Base-by-base conservation (phyloP, 1,284 basidiomycete genomes). In the Cryptococcus sp. region DNA sequence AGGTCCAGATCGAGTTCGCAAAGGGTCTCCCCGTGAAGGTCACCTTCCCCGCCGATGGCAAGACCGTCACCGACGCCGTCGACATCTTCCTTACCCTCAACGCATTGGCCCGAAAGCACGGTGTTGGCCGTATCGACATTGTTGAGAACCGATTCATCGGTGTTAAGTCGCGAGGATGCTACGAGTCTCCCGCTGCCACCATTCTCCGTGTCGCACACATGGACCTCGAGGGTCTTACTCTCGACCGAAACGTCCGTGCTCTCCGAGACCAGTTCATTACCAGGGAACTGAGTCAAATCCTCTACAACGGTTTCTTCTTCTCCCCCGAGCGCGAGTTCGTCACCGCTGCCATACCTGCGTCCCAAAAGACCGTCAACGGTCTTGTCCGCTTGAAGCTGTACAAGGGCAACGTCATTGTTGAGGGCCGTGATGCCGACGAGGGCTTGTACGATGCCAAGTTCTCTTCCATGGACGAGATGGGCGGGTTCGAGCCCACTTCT, bases 111-210 rank as follows among this genome's bases (percentile, higher is more conserved):
- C 85, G 95, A 69, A 92, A 90, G 77, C 93, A 99, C 81, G 96
- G 94, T 69, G 85, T 99, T 67, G 94, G 95, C 50, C 88, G 95
- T 63, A 89, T 97, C 80, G 95, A 99, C 80, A 98, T 99, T 76
- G 96, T 99, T 73, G 95, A 99, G 83, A 99, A 99, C 83, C 87
- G 95, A 56, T 98, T 97, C 84, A 98, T 99, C 78, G 95, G 95
- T 64, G 94, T 99, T 78, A 99, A 99, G 82, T 93, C 90, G 57
- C 90, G 95, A 56, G 95, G 95, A 40, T 99, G 96, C 83, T 99
- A 99, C 83, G 95, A 99, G 81, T 90, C 90, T 7, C 95, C 95
- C 19, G 95, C 88, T 20, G 95, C 92, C 47, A 97, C 94, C 58
- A 97, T 99, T 80, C 85, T 99, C 50, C 91, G 94, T 68, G 87